Conservation (phyloP, 2,329 filamentous ascomycete species). For the Aspergillus novofumigatus region DNA sequence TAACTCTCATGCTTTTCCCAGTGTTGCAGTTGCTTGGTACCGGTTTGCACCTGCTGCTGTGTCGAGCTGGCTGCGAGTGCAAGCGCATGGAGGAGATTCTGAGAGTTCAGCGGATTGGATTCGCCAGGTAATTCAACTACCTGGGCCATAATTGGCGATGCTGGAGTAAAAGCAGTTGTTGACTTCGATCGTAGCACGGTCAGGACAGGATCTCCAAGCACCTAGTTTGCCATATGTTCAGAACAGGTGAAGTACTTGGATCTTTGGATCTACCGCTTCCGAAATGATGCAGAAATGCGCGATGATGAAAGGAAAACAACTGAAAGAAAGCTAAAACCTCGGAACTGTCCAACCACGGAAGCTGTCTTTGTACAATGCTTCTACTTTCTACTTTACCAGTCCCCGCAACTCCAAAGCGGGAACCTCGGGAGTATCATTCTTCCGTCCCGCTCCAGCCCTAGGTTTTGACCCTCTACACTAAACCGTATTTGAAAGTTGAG, state of each 20-base stretch:
- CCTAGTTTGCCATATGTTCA: slow-evolving; percentile 6
- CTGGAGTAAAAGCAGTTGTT: not conserved
- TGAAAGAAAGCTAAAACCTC: not conserved
- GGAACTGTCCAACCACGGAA: not conserved
- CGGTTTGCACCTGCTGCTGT: slow-evolving; percentile 63
- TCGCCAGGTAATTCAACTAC: slow-evolving; percentile 77
- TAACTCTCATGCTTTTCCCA: slow-evolving; percentile 67
- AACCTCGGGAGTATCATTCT: slow-evolving; percentile 11
- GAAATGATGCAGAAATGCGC: not conserved
- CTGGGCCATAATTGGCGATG: slow-evolving; percentile 56
- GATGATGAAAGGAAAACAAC: not conserved
- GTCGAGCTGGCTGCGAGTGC: slow-evolving; percentile 61
- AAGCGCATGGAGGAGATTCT: slow-evolving; percentile 62
- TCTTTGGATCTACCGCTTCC: not conserved
- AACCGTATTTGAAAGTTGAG: slow-evolving; percentile 5
- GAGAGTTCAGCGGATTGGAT: slow-evolving; percentile 64
- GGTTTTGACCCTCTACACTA: slow-evolving; percentile 24
- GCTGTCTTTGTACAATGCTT: slow-evolving; percentile 2
- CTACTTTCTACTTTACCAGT: slow-evolving; percentile 2
- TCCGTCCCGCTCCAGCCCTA: slow-evolving; percentile 25
- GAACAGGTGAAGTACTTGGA: not conserved
- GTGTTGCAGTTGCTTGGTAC: slow-evolving; percentile 62
- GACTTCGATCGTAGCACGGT: slow-evolving; percentile 1
- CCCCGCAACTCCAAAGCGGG: slow-evolving; percentile 22
- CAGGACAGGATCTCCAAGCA: not conserved